Percentiles rank a stretch among this genome's conserved stretches.
Conservation (phyloP, 176 grass and related monocot genomes). For the Oryza officinalis region DNA sequence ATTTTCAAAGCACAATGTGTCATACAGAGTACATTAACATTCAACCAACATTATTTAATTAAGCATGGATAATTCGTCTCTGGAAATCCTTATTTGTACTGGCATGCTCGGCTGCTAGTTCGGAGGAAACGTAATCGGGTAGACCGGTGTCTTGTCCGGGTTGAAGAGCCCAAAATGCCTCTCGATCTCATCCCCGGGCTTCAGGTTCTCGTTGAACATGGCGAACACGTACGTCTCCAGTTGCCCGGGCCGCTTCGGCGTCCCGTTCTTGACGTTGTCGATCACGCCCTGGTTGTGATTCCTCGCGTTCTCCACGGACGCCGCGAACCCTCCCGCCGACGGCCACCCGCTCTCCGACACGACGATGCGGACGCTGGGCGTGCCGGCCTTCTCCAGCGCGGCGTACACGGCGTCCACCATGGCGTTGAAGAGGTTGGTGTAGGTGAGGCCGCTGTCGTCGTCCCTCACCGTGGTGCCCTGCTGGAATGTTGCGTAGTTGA, state of each 20-base stretch:
- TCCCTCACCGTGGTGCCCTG: conserved; percentile 27
- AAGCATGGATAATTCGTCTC: background rate
- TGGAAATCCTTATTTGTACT: background rate
- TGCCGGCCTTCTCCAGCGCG: conserved; percentile 55
- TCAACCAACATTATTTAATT: background rate
- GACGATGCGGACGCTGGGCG: conserved; percentile 34
- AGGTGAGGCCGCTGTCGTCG: conserved; percentile 22
- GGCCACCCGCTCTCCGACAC: conserved; percentile 70
- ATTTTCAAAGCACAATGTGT: background rate
- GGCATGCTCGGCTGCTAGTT: background rate
- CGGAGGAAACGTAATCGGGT: conserved; percentile 51
- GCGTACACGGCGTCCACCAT: conserved; percentile 61
- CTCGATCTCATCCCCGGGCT: conserved; percentile 30
- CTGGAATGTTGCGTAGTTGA: conserved; percentile 52
- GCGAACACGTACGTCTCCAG: conserved; percentile 69
- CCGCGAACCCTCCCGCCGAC: conserved; percentile 49
- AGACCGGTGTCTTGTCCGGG: conserved; percentile 47
- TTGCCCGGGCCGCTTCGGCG: conserved; percentile 43
- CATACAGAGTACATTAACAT: background rate
- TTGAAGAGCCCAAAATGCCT: conserved; percentile 62
- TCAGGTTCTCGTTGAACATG: conserved; percentile 79
- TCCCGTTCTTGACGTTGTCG: conserved; percentile 40
- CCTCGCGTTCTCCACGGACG: conserved; percentile 40
- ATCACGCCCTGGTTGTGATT: conserved; percentile 58
- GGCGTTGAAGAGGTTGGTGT: conserved; percentile 61